These are phyloP conservation scores for Eucalyptus pauciflora DNA, from an alignment of 345 rosid species.

Conservation along the genomic window DNA sequence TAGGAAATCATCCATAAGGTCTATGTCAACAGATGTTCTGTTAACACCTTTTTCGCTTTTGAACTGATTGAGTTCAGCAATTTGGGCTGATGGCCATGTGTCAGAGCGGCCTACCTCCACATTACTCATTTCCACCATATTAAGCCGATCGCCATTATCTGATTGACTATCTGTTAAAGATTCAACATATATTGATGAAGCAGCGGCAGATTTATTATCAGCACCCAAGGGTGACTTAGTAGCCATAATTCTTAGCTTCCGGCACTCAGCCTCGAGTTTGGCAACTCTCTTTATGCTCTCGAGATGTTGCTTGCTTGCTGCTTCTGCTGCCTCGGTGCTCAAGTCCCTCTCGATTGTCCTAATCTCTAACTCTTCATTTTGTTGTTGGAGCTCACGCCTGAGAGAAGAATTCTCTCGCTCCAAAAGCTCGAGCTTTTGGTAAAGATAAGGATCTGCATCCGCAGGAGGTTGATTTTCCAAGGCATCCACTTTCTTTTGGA, in stretches of 20 bases:
- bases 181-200: constrained; percentile 42
- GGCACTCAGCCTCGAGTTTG: constrained; percentile 90
- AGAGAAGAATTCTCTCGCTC: constrained; percentile 53
- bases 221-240: constrained; percentile 21
- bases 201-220: constrained; percentile 33
- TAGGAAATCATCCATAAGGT: constrained; percentile 93
- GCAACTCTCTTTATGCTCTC: constrained; percentile 86
- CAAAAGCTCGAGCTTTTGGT: constrained; percentile 35
- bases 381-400: constrained; percentile 46
- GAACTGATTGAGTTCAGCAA: constrained; percentile 33
- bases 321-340: constrained; percentile 80
- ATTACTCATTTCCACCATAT: constrained; percentile 18
- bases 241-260: constrained; percentile 37
- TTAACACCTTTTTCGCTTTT: constrained; percentile 25
- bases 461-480: constrained; percentile 9
- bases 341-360: constrained; percentile 76
- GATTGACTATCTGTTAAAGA: constrained; percentile 58
- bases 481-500: constrained; percentile 8
- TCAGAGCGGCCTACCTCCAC: constrained; percentile 30
- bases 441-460: constrained; percentile 17
- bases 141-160: constrained; percentile 54
- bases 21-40: constrained; percentile 38
- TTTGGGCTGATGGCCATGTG: constrained; percentile 42
- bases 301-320: constrained; percentile 78
- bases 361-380: constrained; percentile 63